Evolutionary conservation across 495 filamentous ascomycete genomes (phyloP).

Genomic region (Aspergillus cavernicola): DNA sequence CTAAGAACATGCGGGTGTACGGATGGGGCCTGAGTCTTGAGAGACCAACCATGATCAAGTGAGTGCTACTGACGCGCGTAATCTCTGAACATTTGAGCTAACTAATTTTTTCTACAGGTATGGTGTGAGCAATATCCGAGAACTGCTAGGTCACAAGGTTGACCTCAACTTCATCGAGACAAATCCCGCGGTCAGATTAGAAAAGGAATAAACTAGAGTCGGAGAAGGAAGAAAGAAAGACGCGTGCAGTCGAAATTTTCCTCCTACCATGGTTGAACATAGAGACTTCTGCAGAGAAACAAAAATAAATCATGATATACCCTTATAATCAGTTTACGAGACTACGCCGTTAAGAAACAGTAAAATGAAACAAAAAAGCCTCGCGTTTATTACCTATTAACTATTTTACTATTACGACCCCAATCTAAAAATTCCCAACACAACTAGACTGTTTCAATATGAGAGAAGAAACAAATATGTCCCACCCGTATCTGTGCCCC

Average conservation of each 20-base stretch:
- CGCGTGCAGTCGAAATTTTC: not conserved
- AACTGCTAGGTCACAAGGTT: conserved; percentile 80
- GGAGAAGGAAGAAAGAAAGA: not conserved
- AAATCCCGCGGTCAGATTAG: conserved; percentile 78
- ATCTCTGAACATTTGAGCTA: not conserved
- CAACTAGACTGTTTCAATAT: not conserved
- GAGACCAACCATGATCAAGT: conserved; percentile 97
- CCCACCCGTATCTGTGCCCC: conserved; percentile 95
- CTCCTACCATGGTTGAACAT: conserved; percentile 12
- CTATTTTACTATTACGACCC: no score
- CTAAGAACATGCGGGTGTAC: conserved; percentile 82
- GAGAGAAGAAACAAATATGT: conserved; percentile 45
- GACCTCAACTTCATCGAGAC: conserved; percentile 76
- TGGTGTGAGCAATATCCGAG: conserved; percentile 77
- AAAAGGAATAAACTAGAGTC: conserved; percentile 58
- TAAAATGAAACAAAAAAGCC: no score
- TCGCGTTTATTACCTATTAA: not conserved
- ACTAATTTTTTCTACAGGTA: conserved; percentile 47
- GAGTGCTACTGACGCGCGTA: conserved; percentile 26
- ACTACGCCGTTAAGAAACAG: conserved; percentile 2
- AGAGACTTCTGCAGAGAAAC: conserved; percentile 1
- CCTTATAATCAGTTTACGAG: conserved; percentile 8
- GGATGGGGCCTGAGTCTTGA: conserved; percentile 90
- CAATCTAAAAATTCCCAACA: no score
- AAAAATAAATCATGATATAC: conserved; percentile 13